A percentile compares a stretch with the other conserved stretches of the same genome.
Evolutionary conservation across 768 basidiomycete genomes (phyloP).

Genomic region (Leucogyrophana mollusca): DNA sequence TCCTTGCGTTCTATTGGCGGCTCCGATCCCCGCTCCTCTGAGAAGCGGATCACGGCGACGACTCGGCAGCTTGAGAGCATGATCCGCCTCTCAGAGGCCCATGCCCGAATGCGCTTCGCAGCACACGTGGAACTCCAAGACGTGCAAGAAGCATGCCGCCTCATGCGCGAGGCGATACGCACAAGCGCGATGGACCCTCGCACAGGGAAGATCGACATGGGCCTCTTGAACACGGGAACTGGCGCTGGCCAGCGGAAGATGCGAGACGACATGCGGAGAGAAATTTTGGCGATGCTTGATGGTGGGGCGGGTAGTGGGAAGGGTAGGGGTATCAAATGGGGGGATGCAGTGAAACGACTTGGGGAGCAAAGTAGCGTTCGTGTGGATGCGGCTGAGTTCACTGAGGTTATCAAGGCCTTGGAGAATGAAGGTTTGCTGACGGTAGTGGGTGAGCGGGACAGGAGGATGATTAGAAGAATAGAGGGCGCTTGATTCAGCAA

Average conservation of each 20-base stretch:
- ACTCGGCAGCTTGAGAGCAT: constrained; percentile 96
- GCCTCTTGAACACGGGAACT: constrained; percentile 91
- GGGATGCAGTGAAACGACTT: constrained; percentile 74
- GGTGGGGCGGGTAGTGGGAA: constrained; percentile 43
- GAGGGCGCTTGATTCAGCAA: constrained; percentile 40
- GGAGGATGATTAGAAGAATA: constrained; percentile 72
- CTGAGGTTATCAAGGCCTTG: constrained; percentile 70
- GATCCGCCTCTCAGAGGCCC: constrained; percentile 94
- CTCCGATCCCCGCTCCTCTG: constrained; percentile 80
- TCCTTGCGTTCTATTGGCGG: constrained; percentile 88
- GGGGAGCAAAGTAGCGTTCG: constrained; percentile 83
- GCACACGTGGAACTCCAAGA: constrained; percentile 83
- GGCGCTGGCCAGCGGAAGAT: constrained; percentile 83
- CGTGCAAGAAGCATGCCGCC: constrained; percentile 87
- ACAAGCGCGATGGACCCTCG: constrained; percentile 94
- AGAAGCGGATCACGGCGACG: constrained; percentile 96
- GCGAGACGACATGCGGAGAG: constrained; percentile 87
- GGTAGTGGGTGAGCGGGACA: constrained; percentile 85
- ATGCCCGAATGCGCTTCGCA: constrained; percentile 94
- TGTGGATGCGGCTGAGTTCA: constrained; percentile 79
- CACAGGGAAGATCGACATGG: constrained; percentile 97
- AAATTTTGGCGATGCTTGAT: constrained; percentile 67
- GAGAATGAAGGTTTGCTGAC: constrained; percentile 87
- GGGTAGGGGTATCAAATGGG: constrained; percentile 70
- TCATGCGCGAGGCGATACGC: constrained; percentile 95